Evolutionary conservation across 495 filamentous ascomycete species (phyloP).

Genomic region (Penicillium waksmanii): DNA sequence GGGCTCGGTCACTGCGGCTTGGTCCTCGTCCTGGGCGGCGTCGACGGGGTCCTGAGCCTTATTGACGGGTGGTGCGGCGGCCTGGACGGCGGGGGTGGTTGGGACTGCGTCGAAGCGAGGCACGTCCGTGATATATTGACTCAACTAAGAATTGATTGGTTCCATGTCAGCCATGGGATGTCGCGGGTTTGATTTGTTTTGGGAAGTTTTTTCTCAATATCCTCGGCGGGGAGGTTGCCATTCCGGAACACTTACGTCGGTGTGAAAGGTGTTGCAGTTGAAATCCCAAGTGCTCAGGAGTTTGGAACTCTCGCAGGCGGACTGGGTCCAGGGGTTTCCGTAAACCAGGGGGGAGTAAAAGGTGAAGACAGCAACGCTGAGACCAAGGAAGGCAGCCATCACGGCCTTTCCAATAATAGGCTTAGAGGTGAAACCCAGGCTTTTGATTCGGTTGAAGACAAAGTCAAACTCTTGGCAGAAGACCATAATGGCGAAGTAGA

Average conservation of each 20-base stretch:
- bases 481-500: slow-evolving; percentile 91
- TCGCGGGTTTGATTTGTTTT: slow-evolving; percentile 1
- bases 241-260: slow-evolving; percentile 69
- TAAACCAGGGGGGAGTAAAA: slow-evolving; percentile 89
- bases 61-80: slow-evolving; percentile 18
- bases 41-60: slow-evolving; percentile 14
- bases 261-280: slow-evolving; percentile 92
- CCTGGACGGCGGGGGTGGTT: slow-evolving; percentile 24
- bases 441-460: slow-evolving; percentile 65
- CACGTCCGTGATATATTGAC: slow-evolving; percentile 44
- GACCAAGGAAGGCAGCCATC: slow-evolving; percentile 69
- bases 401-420: slow-evolving; percentile 73
- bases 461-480: slow-evolving; percentile 92
- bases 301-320: slow-evolving; percentile 83
- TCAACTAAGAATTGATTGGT: slow-evolving; percentile 33
- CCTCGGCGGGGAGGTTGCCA: slow-evolving; percentile 40
- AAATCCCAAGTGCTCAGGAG: slow-evolving; percentile 91
- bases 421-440: slow-evolving; percentile 67
- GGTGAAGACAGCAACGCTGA: slow-evolving; percentile 76
- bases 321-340: slow-evolving; percentile 90
- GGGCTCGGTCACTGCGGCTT: slow-evolving; percentile 53
- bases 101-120: slow-evolving; percentile 28
- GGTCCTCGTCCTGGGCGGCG: slow-evolving; percentile 1
- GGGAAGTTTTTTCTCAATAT: slow-evolving; percentile 20
- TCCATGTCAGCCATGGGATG: slow-evolving; percentile 35